Evolutionary conservation across 192 early-diverging fungal species (phyloP).

Genomic region (Podila verticillata): DNA sequence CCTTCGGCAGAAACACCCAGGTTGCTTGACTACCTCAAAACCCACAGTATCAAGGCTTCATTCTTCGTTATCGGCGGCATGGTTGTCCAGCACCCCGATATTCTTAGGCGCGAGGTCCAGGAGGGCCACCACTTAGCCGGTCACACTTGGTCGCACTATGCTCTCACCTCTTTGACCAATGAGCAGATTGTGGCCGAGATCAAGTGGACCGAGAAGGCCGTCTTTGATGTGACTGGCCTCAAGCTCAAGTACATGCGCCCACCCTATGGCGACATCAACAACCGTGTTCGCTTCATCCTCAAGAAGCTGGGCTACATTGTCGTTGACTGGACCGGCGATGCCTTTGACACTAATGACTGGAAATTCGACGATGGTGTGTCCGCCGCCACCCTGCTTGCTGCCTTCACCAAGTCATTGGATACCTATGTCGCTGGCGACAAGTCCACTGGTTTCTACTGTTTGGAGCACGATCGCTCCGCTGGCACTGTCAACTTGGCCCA

Average conservation of each 20-base stretch:
- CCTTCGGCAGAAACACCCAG: constrained; percentile 46
- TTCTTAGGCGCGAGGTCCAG: constrained; percentile 31
- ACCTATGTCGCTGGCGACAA: constrained; percentile 6
- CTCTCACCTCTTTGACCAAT: constrained; percentile 63
- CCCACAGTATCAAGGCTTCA: constrained; percentile 50
- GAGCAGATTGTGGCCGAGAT: constrained; percentile 73
- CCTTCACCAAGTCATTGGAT: constrained; percentile 6
- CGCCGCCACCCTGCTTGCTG: not conserved
- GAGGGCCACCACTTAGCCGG: constrained; percentile 56
- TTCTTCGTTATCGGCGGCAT: constrained; percentile 60
- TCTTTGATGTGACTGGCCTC: constrained; percentile 58
- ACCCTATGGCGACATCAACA: constrained; percentile 71
- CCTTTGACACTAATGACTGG: constrained; percentile 24
- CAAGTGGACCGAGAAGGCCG: constrained; percentile 62
- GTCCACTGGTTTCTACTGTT: constrained; percentile 13
- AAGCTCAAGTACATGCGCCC: constrained; percentile 64
- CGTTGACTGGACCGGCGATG: constrained; percentile 38
- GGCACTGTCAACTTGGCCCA: constrained; percentile 6
- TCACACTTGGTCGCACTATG: constrained; percentile 72
- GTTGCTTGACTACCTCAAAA: constrained; percentile 56
- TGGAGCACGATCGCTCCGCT: constrained; percentile 13
- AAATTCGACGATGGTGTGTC: not conserved
- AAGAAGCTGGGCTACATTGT: constrained; percentile 61
- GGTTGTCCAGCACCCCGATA: constrained; percentile 50
- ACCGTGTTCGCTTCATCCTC: constrained; percentile 73